Percentiles rank a stretch among this genome's conserved stretches.
phyloP scores from a whole-genome alignment of 495 filamentous ascomycete species.

The Apiosordaria backusii region DNA sequence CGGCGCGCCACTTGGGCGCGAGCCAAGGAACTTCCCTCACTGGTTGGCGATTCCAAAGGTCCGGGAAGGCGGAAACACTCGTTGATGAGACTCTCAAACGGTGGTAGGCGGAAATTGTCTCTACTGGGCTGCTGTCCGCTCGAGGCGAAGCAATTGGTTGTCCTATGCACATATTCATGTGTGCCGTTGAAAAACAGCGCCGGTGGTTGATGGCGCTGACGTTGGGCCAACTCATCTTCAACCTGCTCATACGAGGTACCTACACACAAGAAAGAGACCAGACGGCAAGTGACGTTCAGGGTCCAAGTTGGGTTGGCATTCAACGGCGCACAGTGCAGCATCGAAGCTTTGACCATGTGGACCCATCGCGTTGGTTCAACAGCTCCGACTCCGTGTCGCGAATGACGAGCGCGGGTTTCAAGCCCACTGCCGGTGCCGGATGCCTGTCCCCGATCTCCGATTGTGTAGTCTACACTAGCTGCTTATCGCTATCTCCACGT shows the following conservation, averaged over 20 bases:
- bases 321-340: background rate
- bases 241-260: too few species aligned
- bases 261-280: too few species aligned
- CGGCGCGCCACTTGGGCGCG: background rate
- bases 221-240: too few species aligned
- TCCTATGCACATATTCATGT: background rate
- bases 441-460: background rate
- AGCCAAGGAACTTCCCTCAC: background rate
- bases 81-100: too few species aligned
- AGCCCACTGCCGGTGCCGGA: background rate
- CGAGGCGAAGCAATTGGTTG: too few species aligned
- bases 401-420: background rate
- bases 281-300: background rate
- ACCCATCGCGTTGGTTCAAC: background rate
- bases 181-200: background rate
- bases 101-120: background rate
- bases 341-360: background rate
- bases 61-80: background rate
- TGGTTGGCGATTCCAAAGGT: background rate
- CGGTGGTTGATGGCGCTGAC: too few species aligned
- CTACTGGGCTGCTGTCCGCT: background rate
- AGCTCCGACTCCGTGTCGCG: background rate
- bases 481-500: conserved; percentile 5
- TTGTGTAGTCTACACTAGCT: too few species aligned
- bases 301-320: background rate